Evolutionary conservation across 2,329 filamentous ascomycete genomes (phyloP).

Genomic region (Trichoderma gracile): DNA sequence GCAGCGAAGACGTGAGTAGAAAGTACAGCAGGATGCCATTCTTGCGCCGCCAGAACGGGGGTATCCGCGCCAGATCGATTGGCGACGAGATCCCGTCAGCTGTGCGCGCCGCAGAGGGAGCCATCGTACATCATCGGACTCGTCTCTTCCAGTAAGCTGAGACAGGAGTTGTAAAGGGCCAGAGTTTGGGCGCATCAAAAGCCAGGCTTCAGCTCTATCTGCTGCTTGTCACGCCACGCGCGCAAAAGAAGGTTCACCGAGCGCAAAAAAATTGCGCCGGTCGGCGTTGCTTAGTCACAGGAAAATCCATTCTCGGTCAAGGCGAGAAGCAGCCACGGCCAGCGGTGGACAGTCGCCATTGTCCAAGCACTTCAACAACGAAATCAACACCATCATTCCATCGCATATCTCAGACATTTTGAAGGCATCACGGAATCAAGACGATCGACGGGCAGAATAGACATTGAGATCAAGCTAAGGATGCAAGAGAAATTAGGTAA

Average conservation of each 20-base stretch:
- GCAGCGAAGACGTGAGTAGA: slow-evolving; percentile 45
- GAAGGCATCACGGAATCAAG: slow-evolving; percentile 1
- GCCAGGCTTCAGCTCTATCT: not conserved
- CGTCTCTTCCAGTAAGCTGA: not conserved
- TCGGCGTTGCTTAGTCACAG: slow-evolving; percentile 20
- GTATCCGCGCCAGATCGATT: slow-evolving; percentile 36
- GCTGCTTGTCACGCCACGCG: slow-evolving; percentile 5
- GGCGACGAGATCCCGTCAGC: slow-evolving; percentile 37
- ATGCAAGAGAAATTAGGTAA: slow-evolving; percentile 9
- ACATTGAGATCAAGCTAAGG: slow-evolving; percentile 9
- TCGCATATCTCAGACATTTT: not conserved
- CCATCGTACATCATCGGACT: slow-evolving; percentile 32
- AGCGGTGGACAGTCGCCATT: not conserved
- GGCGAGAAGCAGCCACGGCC: slow-evolving; percentile 6
- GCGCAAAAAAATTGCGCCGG: slow-evolving; percentile 19
- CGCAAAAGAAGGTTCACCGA: slow-evolving; percentile 15
- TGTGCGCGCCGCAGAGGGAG: slow-evolving; percentile 37
- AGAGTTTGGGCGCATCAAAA: not conserved
- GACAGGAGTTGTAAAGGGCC: not conserved
- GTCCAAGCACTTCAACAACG: not conserved
- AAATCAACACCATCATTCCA: not conserved
- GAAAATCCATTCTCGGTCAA: not conserved
- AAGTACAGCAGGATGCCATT: slow-evolving; percentile 48
- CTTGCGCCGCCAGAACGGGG: slow-evolving; percentile 42
- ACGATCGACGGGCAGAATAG: not conserved